phyloP scores from a whole-genome alignment of 805 yeast species.

The Wickerhamiella domercqiae region DNA sequence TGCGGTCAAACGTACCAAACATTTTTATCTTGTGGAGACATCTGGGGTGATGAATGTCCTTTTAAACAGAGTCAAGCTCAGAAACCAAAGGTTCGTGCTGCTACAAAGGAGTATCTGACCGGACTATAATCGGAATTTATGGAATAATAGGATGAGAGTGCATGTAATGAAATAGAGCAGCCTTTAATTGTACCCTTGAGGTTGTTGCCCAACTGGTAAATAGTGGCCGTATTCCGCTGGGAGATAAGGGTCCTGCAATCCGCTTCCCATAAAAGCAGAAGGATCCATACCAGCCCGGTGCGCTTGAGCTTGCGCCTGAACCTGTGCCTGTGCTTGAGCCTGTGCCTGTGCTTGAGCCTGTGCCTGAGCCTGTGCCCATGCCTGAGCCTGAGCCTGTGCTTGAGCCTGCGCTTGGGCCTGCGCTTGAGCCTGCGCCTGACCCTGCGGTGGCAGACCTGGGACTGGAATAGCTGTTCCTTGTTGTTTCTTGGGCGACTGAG shows the following conservation, averaged over 20 bases:
- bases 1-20: slow-evolving; percentile 21
- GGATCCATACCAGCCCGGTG: slow-evolving; percentile 5
- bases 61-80: slow-evolving; percentile 23
- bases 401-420: slow-evolving; percentile 10
- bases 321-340: no score
- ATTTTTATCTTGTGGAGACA: slow-evolving; percentile 1
- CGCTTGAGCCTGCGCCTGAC: no score
- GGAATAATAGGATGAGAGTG: no score
- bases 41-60: slow-evolving; percentile 18
- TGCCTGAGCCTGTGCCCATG: neutral
- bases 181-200: slow-evolving; percentile 4
- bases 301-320: no score
- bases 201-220: slow-evolving; percentile 8
- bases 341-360: no score
- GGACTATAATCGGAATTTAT: no score
- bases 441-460: slow-evolving; percentile 10
- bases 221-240: slow-evolving; percentile 9
- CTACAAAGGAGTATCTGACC: slow-evolving; percentile 13
- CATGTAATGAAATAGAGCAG: neutral
- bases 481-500: slow-evolving; percentile 9
- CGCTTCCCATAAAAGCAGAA: slow-evolving; percentile 11
- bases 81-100: slow-evolving; percentile 15
- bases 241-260: slow-evolving; percentile 8
- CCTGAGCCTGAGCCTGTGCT: slow-evolving; percentile 3
- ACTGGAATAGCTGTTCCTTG: slow-evolving; percentile 8